phyloP scores from a whole-genome alignment of 768 basidiomycete genomes.

The Tylopilus subfusipes region DNA sequence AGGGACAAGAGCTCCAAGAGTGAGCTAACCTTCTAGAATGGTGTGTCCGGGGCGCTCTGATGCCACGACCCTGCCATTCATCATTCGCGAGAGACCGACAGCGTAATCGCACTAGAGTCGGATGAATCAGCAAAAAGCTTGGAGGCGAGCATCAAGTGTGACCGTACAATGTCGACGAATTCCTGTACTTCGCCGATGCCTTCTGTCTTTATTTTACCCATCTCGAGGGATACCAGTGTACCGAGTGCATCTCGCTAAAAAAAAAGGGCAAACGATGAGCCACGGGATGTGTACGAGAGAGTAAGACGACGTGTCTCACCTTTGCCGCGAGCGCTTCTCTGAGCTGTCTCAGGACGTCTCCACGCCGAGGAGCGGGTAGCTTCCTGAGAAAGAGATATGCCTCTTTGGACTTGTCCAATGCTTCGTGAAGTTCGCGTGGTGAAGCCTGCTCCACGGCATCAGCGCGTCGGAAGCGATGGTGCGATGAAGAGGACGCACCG shows the following conservation, averaged over 20 bases:
- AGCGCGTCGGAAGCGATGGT: conserved; percentile 5
- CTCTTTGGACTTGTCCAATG: conserved; percentile 66
- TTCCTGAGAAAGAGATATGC: conserved; percentile 70
- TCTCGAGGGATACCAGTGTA: conserved; percentile 79
- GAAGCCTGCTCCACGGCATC: conserved; percentile 50
- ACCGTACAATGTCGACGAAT: conserved; percentile 86
- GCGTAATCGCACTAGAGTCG: conserved; percentile 80
- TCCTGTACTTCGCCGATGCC: conserved; percentile 94
- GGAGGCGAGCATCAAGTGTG: not conserved
- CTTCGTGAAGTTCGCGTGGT: conserved; percentile 65
- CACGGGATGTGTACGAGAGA: not conserved
- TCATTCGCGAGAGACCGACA: conserved; percentile 90
- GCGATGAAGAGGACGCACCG: conserved; percentile 42
- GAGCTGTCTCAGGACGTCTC: conserved; percentile 86
- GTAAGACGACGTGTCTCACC: conserved; percentile 41
- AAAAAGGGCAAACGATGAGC: conserved; percentile 7
- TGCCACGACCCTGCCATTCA: conserved; percentile 84
- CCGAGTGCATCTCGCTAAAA: conserved; percentile 72
- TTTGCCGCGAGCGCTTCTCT: conserved; percentile 76
- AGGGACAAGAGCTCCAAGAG: not conserved
- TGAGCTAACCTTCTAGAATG: conserved; percentile 73
- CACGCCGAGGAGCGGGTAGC: conserved; percentile 83
- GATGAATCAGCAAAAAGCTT: conserved; percentile 6
- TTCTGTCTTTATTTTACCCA: conserved; percentile 90
- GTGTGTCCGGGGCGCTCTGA: conserved; percentile 90